A percentile compares a stretch with the other conserved stretches of the same genome.
Evolutionary conservation across 352 stramenopile genomes (phyloP).

Genomic region (Globisporangium barbulae): DNA sequence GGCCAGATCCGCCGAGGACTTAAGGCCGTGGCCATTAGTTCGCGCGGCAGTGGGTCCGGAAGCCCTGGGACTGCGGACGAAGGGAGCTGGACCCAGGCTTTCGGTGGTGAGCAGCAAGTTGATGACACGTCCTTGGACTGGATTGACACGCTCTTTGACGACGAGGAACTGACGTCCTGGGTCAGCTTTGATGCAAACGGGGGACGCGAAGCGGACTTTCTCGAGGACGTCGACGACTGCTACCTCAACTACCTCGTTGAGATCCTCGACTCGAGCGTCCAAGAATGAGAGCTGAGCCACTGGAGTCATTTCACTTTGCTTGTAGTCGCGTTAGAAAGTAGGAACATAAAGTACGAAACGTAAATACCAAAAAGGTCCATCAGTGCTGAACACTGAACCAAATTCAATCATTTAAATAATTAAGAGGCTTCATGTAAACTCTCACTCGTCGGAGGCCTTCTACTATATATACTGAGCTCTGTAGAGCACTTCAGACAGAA

Average conservation of each 20-base stretch:
- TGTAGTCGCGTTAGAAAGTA: neutral
- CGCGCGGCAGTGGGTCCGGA: neutral
- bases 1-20: neutral
- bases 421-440: no score
- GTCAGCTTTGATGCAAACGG: neutral
- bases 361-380: no score
- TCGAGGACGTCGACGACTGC: constrained; percentile 7
- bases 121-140: neutral
- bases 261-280: constrained; percentile 3
- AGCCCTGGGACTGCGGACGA: neutral
- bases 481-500: no score
- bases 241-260: constrained; percentile 14
- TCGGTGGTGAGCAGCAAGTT: neutral
- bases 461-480: no score
- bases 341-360: neutral
- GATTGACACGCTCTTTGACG: neutral
- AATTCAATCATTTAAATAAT: no score
- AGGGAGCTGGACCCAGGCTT: neutral
- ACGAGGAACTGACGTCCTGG: constrained; percentile 4
- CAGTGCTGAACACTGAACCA: no score
- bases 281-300: neutral
- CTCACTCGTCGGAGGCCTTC: no score
- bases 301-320: no score
- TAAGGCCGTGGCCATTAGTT: neutral
- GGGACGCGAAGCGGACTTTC: neutral